These are phyloP conservation scores for Pseudonitzschia multiseries DNA, from an alignment of 108 stramenopile genomes.

Conservation along the genomic window DNA sequence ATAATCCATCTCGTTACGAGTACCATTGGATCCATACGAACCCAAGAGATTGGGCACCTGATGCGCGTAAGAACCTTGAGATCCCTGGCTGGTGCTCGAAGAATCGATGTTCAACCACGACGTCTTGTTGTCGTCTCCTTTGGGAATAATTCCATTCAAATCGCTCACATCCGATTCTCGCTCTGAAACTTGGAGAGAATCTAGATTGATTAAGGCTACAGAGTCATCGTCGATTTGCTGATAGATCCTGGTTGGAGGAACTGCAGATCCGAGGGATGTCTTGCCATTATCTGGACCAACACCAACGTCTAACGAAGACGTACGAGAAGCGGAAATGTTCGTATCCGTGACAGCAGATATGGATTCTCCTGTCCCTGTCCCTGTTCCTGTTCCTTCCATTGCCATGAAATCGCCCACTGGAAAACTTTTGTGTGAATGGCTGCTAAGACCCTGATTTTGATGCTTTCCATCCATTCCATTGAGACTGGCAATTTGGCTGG, in stretches of 20 bases:
- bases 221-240: constrained; percentile 7
- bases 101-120: constrained; percentile 24
- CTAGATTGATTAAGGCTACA: not conserved
- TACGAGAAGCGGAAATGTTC: not conserved
- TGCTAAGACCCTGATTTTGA: not conserved
- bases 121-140: not conserved
- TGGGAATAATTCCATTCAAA: not conserved
- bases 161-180: constrained; percentile 9
- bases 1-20: not conserved
- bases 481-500: not conserved
- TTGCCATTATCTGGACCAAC: not conserved
- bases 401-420: not conserved
- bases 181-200: constrained; percentile 14
- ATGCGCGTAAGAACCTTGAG: constrained; percentile 28
- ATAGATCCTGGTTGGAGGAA: not conserved
- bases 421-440: not conserved
- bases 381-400: not conserved
- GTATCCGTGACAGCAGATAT: not conserved
- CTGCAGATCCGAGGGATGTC: not conserved
- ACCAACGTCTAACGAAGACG: not conserved
- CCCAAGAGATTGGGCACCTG: constrained; percentile 30
- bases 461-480: not conserved
- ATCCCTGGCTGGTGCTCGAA: constrained; percentile 30
- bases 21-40: constrained; percentile 20
- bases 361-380: not conserved